Conservation (phyloP, 2,329 filamentous ascomycete genomes). For the Diaporthe citriasiana region DNA sequence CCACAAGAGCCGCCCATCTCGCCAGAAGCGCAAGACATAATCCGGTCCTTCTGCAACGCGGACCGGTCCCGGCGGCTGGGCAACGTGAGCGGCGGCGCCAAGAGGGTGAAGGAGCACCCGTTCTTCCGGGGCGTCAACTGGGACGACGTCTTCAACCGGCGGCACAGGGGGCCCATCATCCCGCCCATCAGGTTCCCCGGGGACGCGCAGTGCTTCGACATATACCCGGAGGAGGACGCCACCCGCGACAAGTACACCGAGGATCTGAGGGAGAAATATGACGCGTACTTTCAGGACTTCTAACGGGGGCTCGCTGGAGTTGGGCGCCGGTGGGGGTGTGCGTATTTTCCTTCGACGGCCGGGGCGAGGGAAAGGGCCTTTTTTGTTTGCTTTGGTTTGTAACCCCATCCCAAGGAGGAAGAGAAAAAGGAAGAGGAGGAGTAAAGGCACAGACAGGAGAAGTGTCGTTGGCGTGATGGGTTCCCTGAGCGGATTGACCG, state of each 20-base stretch:
- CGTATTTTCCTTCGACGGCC: not conserved
- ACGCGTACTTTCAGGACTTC: conserved; percentile 80
- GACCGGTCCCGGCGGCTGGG: conserved; percentile 84
- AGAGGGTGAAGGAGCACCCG: conserved; percentile 79
- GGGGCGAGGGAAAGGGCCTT: not conserved
- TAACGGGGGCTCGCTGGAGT: conserved; percentile 52
- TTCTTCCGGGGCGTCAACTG: conserved; percentile 83
- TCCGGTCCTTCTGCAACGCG: conserved; percentile 81
- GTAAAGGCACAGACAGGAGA: not conserved
- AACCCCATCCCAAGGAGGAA: not conserved
- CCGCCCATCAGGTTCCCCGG: conserved; percentile 80
- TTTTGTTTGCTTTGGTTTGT: not conserved
- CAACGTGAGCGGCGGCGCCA: conserved; percentile 82
- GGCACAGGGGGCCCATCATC: conserved; percentile 78
- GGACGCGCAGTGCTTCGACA: conserved; percentile 85
- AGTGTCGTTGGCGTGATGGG: not conserved
- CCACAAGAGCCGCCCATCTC: conserved; percentile 77
- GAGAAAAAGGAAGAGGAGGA: not conserved
- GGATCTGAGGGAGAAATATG: conserved; percentile 78
- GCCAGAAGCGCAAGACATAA: conserved; percentile 79
- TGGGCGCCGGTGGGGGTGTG: too few relatives aligned
- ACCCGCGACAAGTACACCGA: conserved; percentile 76
- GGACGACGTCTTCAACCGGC: conserved; percentile 77
- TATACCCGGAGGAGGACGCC: conserved; percentile 83
- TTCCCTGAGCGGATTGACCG: not conserved